Base-by-base conservation (phyloP, 495 filamentous ascomycete species). In the Cairneyella variabilis region DNA sequence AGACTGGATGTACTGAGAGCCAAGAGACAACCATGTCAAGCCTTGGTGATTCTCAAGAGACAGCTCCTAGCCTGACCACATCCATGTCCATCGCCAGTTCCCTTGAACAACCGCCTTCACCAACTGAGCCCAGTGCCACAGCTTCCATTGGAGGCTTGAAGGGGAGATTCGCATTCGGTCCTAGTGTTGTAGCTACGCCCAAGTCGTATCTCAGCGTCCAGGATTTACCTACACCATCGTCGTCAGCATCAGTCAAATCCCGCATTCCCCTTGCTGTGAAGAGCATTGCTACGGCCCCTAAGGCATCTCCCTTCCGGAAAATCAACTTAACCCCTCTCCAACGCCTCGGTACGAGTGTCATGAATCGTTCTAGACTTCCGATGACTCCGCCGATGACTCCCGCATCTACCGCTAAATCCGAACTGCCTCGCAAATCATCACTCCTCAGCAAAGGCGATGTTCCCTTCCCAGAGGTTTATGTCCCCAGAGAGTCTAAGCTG, bases 401-500 rank as follows among this genome's bases (percentile, higher is more conserved):
- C 0, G 23, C 34, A n/a, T 20, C 36, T 7, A 5, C 27, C 5
- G 2, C 27, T 12, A 50, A 49, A 32, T 37, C 9, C 36, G 39
- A 28, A 11, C 20, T 23, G 3, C 28, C 30, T 17, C 60, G 51
- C n/a, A n/a, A n/a, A 36, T 45, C 37, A 6, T 57, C 53, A n/a
- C 9, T 59, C 16, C 53, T 63, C 3, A 47, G 53, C 23, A 60
- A 63, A 36, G 25, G 25, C 14, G 39, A 18, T 44, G 39, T 60
- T 12, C 57, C 54, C 17, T 64, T 64, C 21, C 62, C 58, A 1
- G 58, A 64, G 25, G 62, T n/a, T n/a, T n/a, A n/a, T n/a, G n/a
- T 61, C 12, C 34, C 26, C 1, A 21, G 18, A 23, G 37, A 51
- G n/a, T 37, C 16, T 9, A 48, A 37, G 11, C 3, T 18, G 4